Evolutionary conservation across 768 basidiomycete species (phyloP).

Genomic region (Boletus subparvulus): DNA sequence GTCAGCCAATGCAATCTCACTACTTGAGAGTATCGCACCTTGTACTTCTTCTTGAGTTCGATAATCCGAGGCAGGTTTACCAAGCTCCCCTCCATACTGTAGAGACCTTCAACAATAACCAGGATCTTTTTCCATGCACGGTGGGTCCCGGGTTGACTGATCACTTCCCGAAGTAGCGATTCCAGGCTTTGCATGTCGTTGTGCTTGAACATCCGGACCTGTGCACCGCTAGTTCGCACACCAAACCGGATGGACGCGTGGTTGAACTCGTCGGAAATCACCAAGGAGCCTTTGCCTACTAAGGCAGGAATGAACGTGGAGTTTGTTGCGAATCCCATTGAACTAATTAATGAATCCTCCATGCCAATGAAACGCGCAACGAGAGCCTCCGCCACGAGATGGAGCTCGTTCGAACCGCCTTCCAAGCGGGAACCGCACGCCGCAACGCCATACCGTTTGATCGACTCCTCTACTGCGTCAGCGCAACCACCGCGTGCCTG

Average conservation of each 20-base stretch:
- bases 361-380: constrained; percentile 87
- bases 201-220: constrained; percentile 94
- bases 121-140: constrained; percentile 99
- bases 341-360: constrained; percentile 87
- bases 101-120: constrained; percentile 91
- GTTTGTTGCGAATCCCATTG: constrained; percentile 96
- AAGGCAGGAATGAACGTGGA: constrained; percentile 92
- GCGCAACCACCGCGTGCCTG: constrained; percentile 91
- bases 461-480: constrained; percentile 65
- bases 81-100: constrained; percentile 98
- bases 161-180: constrained; percentile 77
- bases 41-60: constrained; percentile 91
- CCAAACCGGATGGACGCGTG: constrained; percentile 96
- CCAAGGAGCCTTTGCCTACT: constrained; percentile 84
- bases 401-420: constrained; percentile 85
- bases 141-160: constrained; percentile 96
- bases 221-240: constrained; percentile 82
- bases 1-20: not conserved
- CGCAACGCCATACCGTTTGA: constrained; percentile 79
- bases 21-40: constrained; percentile 50
- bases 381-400: constrained; percentile 75
- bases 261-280: constrained; percentile 97
- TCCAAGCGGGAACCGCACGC: constrained; percentile 77
- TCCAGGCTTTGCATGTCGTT: constrained; percentile 90
- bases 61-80: constrained; percentile 80